Conservation (phyloP, 805 yeast genomes). For the Myxozyma neglecta region DNA sequence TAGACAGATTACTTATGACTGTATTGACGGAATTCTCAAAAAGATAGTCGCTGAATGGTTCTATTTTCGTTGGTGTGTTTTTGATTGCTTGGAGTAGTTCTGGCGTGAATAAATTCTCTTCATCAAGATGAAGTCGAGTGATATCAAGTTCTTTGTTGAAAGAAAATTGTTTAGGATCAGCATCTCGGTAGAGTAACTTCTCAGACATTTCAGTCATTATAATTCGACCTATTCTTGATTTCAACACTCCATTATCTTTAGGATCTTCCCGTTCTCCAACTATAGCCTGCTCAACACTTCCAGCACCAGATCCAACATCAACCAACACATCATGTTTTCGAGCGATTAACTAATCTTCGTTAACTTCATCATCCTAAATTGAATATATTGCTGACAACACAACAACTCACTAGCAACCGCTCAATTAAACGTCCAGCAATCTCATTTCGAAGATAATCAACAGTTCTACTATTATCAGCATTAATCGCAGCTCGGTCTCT, state of each 20-base stretch:
- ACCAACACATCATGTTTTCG: constrained; percentile 59
- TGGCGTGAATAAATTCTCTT: constrained; percentile 48
- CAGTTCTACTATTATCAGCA: constrained; percentile 52
- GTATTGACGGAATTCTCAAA: constrained; percentile 56
- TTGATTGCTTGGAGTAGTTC: constrained; percentile 42
- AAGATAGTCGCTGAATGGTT: constrained; percentile 13
- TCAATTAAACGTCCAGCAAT: constrained; percentile 72
- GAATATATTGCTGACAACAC: background rate
- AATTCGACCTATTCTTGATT: constrained; percentile 54
- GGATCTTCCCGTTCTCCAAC: constrained; percentile 42
- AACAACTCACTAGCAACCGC: constrained; percentile 52
- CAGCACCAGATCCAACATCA: constrained; percentile 75
- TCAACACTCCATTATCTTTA: constrained; percentile 51
- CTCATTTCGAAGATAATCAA: constrained; percentile 72
- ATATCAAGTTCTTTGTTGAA: constrained; percentile 51
- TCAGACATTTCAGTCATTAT: constrained; percentile 67
- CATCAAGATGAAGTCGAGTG: constrained; percentile 61
- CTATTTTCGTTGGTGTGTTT: constrained; percentile 8
- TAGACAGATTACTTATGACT: constrained; percentile 65
- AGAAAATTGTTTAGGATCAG: constrained; percentile 39
- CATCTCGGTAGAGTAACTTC: constrained; percentile 55
- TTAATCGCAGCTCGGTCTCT: constrained; percentile 53
- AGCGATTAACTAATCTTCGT: constrained; percentile 50
- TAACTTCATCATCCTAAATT: background rate
- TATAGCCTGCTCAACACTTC: constrained; percentile 53